Base-by-base conservation (phyloP, 257 asterid species). In the Solanum rostratum region DNA sequence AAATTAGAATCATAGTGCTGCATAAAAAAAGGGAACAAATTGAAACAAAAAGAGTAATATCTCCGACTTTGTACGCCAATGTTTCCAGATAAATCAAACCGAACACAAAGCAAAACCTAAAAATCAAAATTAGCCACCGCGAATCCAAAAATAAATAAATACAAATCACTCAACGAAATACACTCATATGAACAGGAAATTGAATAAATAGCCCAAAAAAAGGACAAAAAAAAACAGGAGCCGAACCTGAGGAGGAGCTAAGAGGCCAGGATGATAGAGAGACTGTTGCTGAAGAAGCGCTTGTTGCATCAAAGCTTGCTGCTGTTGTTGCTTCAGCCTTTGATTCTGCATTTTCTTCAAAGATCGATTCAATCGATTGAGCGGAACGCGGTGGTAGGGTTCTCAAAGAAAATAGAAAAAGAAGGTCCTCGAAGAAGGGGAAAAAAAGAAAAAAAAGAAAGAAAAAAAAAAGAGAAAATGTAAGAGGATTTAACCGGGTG, bases 241-340 rank as follows among this genome's bases (percentile, higher is more conserved):
- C 79, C 79, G 80, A 85, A 95, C 99, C 98, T 93, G 99, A 12
- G 99, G 96, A 86, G 98, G 90, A 89, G 98, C 98, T 92, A 95
- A 86, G 85, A 95, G 95, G 81, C 97, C 99, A 29, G 98, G 98
- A 78, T 94, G 99, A 76, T 95, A 94, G 33, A 95, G 95, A 63
- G 98, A 89, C 89, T 92, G 99, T 71, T 95, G 99, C 71, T 94
- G 98, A 62, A 96, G 93, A 84, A 96, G 93, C 83, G 97, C 99
- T 87, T 95, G 99, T 87, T 94, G 99, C 97, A 95, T 94, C 95
- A 95, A 84, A 80, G 97, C 98, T 86, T 92, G 96, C 7, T 94
- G 99, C 5, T 94, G 98, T 81, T 96, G 98, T 83, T 91, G 97
- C 91, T 94, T 93, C 86, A 96, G 78, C 88, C 98, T 91, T 89